Percentiles rank a stretch among this genome's conserved stretches.
phyloP scores from a whole-genome alignment of 495 filamentous ascomycete genomes.

The Neurospora sp. region DNA sequence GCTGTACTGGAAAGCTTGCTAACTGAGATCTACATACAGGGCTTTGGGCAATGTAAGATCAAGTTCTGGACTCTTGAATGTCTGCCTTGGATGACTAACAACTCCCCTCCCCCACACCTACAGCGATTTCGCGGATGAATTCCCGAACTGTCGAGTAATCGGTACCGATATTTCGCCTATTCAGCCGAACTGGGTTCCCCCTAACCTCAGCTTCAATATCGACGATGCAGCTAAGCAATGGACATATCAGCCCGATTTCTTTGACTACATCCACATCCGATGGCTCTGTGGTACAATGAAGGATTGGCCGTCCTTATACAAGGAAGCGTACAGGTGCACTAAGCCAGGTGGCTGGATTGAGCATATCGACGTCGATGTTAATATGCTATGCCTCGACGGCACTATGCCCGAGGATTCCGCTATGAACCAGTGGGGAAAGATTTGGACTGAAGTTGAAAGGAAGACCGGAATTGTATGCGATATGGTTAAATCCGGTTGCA shows the following conservation, averaged over 20 bases:
- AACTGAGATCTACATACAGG: slow-evolving; percentile 4
- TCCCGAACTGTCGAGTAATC: slow-evolving; percentile 38
- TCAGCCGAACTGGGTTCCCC: slow-evolving; percentile 35
- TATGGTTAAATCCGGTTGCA: slow-evolving; percentile 27
- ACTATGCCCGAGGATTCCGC: not conserved
- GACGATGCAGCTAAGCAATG: slow-evolving; percentile 42
- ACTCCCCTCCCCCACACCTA: not conserved
- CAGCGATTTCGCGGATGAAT: slow-evolving; percentile 29
- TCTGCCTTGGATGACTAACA: not conserved
- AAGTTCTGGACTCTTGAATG: not conserved
- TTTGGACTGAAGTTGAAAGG: not conserved
- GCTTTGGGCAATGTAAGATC: slow-evolving; percentile 12
- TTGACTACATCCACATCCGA: slow-evolving; percentile 48
- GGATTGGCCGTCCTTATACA: slow-evolving; percentile 35
- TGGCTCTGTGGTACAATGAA: slow-evolving; percentile 39
- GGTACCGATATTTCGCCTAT: slow-evolving; percentile 53
- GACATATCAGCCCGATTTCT: slow-evolving; percentile 32
- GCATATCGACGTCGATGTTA: slow-evolving; percentile 2
- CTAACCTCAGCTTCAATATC: slow-evolving; percentile 38
- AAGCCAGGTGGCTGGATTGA: slow-evolving; percentile 30
- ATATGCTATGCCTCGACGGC: not conserved
- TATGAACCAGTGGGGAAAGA: not conserved
- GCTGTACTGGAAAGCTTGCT: not conserved
- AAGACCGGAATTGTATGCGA: slow-evolving; percentile 1
- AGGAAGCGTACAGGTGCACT: slow-evolving; percentile 18